Percentiles rank a stretch among this genome's conserved stretches.
Conservation (phyloP, 768 basidiomycete species). For the Candolleomyces aberdarensis region DNA sequence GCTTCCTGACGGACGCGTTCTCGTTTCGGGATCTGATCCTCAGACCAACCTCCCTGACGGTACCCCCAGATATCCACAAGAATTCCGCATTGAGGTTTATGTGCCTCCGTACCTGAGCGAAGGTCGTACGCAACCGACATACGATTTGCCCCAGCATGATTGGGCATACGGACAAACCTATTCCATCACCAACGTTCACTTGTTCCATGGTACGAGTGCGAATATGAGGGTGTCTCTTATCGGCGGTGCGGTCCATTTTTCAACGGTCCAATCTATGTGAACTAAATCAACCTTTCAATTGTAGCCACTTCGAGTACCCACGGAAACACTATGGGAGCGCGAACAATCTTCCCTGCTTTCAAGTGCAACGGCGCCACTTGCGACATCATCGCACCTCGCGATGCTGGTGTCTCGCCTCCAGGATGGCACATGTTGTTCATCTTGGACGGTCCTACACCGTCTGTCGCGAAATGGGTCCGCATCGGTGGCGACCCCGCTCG, state of each 20-base stretch:
- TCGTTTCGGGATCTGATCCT: constrained; percentile 77
- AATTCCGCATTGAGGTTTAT: constrained; percentile 77
- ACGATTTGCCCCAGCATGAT: constrained; percentile 55
- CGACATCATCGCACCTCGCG: constrained; percentile 75
- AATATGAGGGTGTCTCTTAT: constrained; percentile 60
- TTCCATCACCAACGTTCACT: constrained; percentile 45
- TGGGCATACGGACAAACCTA: constrained; percentile 60
- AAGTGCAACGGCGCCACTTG: constrained; percentile 66
- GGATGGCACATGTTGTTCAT: constrained; percentile 78
- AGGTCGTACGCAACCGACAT: constrained; percentile 60
- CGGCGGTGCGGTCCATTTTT: constrained; percentile 43
- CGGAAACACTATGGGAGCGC: constrained; percentile 72
- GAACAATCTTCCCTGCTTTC: constrained; percentile 73
- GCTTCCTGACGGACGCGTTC: constrained; percentile 69
- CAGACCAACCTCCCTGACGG: constrained; percentile 44
- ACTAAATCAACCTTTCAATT: constrained; percentile 5
- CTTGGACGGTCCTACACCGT: constrained; percentile 77
- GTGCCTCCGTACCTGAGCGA: constrained; percentile 80
- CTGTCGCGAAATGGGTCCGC: constrained; percentile 69
- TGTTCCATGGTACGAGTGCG: constrained; percentile 39
- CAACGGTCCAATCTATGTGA: not conserved
- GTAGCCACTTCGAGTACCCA: constrained; percentile 73
- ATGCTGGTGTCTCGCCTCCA: constrained; percentile 63
- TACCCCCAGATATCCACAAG: constrained; percentile 58
- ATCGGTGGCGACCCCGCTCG: constrained; percentile 73